A percentile compares a stretch with the other conserved stretches of the same genome.
Evolutionary conservation across 2,329 filamentous ascomycete genomes (phyloP).

Genomic region (Pestalotiopsis sp.): DNA sequence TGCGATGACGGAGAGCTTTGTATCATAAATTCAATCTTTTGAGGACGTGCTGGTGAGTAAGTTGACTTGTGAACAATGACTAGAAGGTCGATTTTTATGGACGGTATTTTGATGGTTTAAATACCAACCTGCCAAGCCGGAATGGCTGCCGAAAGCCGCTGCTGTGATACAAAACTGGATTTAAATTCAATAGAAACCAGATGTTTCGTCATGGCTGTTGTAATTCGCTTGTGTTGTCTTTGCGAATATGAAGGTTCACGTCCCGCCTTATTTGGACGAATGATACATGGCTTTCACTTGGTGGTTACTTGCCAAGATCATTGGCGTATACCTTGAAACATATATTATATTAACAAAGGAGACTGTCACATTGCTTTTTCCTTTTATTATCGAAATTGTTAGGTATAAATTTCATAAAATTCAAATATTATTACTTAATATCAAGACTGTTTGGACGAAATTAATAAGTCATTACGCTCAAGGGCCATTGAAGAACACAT

Average conservation of each 20-base stretch:
- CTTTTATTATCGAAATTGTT: background rate
- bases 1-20: background rate
- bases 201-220: background rate
- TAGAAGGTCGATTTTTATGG: background rate
- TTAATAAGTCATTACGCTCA: no score
- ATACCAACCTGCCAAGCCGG: background rate
- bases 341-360: background rate
- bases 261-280: background rate
- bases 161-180: background rate
- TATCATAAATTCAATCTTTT: background rate
- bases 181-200: background rate
- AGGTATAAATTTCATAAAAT: no score
- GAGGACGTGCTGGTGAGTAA: background rate
- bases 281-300: background rate
- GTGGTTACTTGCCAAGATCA: background rate
- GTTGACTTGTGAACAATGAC: background rate
- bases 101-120: background rate
- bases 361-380: background rate
- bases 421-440: no score
- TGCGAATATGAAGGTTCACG: background rate
- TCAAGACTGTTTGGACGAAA: no score
- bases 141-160: background rate
- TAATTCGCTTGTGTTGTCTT: background rate
- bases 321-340: background rate
- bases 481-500: no score